Base-by-base conservation (phyloP, 164 flowering plant species). In the Vitis riparia region DNA sequence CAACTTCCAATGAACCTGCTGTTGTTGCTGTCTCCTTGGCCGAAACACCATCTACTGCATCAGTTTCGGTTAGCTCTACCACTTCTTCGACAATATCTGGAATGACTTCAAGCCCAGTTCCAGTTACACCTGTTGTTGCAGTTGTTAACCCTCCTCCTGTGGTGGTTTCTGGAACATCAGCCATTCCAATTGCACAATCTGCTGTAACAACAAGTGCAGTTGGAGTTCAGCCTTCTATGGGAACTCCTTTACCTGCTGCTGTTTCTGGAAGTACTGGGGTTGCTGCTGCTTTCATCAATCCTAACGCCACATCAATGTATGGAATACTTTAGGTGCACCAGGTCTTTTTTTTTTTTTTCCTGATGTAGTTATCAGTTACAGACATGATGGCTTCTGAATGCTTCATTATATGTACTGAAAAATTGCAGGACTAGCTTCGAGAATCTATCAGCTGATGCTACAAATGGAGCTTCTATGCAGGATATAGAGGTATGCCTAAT, bases 401-500 rank as follows among this genome's bases (percentile, higher is more conserved):
- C 16, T 60, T 11, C 9, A 9, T 64, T 47, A 57, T 65, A 10
- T 16, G 15, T 29, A 16, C 1, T 55, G 6, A 59, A 57, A 5
- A 30, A 49, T 67, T 76, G 44, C 80, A 87, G 90, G 73, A 75
- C 44, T 57, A 62, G 74, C 58, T 44, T 44, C 55, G 86, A 82
- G 56, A 85, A 66, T 62, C 9, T 53, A 57, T 52, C 80, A n/a
- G 65, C 86, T 59, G 84, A 65, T 75, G 70, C 84, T 49, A 47
- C 55, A 17, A 84, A 77, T 78, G 90, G 79, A 76, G 77, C 90
- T 79, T 82, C 93, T 52, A 57, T 71, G n/a, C 90, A 81, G 75
- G 92, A 89, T 76, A 76, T 82, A 79, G 97, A 95, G 99, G 99
- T 93, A 85, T 51, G 55, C 6, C 15, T 70, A 32, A 1, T 57